Conservation (phyloP, 2,329 filamentous ascomycete species). For the Aspergillus sergii region DNA sequence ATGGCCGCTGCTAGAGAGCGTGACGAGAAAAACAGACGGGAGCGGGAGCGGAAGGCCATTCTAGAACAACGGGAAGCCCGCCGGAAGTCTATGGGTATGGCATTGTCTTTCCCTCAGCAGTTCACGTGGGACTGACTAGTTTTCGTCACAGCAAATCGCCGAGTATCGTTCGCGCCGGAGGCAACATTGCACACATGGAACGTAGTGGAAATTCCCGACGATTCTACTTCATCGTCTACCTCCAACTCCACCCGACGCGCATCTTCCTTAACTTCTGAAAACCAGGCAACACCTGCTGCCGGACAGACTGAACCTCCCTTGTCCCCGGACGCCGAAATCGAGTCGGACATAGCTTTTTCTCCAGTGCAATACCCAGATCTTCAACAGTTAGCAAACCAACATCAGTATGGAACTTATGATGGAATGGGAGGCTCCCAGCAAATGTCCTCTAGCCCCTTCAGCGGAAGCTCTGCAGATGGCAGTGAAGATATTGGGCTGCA, state of each 20-base stretch:
- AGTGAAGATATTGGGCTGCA: slow-evolving; percentile 48
- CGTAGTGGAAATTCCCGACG: slow-evolving; percentile 84
- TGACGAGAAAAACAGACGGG: slow-evolving; percentile 65
- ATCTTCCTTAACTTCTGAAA: slow-evolving; percentile 58
- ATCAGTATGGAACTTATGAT: slow-evolving; percentile 49
- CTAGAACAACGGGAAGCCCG: slow-evolving; percentile 80
- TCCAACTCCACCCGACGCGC: slow-evolving; percentile 75
- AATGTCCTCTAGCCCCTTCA: slow-evolving; percentile 78
- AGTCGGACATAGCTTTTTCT: slow-evolving; percentile 60
- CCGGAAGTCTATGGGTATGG: slow-evolving; percentile 77
- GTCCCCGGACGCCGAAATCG: slow-evolving; percentile 62
- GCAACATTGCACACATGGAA: slow-evolving; percentile 97
- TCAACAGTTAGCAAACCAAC: slow-evolving; percentile 58
- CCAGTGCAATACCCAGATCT: slow-evolving; percentile 67
- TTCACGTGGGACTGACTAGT: slow-evolving; percentile 20
- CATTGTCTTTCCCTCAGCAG: not conserved
- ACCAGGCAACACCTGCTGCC: slow-evolving; percentile 36
- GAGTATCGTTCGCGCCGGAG: slow-evolving; percentile 96
- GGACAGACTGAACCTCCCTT: slow-evolving; percentile 62
- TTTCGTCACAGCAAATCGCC: slow-evolving; percentile 66
- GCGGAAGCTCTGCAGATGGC: slow-evolving; percentile 55
- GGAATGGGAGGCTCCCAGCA: slow-evolving; percentile 64
- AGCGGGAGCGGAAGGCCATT: slow-evolving; percentile 61
- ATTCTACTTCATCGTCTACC: slow-evolving; percentile 75
- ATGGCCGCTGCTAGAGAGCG: slow-evolving; percentile 69